Base-by-base conservation (phyloP, 139 green algal species). In the Micractinium sp. region DNA sequence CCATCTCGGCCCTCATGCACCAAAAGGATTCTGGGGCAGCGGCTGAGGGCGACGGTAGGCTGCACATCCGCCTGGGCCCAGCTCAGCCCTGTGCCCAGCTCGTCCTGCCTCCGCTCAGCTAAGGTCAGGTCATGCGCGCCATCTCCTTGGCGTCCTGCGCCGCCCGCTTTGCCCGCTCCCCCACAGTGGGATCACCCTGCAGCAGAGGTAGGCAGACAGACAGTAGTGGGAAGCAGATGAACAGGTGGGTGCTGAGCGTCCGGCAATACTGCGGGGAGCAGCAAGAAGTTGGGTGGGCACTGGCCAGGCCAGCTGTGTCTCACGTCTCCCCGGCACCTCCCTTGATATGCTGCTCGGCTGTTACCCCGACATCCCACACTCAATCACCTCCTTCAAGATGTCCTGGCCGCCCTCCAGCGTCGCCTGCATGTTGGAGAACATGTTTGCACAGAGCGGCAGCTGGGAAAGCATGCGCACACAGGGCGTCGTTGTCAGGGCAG, bases 111-210 rank as follows among this genome's bases (percentile, higher is more conserved):
- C 31, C 29, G 31, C 27, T 16, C 18, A 16, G 18, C 71, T 38
- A 36, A 2, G 15, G 27, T 33, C 71, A n/a, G 0, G 29, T 77
- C 29, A 77, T 1, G 71, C 71, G 29, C 29, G 71, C 71, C 81
- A 85, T 73, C 35, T 77, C 67, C 60, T 53, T 88, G 33, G 85
- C 85, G 33, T 82, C 76, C 9, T 27, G 74, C 2, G 53, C 63
- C n/a, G 74, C 71, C n/a, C 18, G 13, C 66, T 33, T n/a, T 16
- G 77, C 79, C 66, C 81, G 71, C 38, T 81, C 78, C 53, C 41
- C 86, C 25, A 84, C 29, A 15, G 31, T 67, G 36, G 63, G 86
- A 31, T 60, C 38, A 23, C 47, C 74, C 86, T 86, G 56, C 56
- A 41, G 20, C 29, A 29, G 38, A 27, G 47, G 47, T 5, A 56